A percentile compares a stretch with the other conserved stretches of the same genome.
These are phyloP conservation scores for Botryotinia narcissicola DNA, from an alignment of 2,329 filamentous ascomycete species.

Conservation along the genomic window DNA sequence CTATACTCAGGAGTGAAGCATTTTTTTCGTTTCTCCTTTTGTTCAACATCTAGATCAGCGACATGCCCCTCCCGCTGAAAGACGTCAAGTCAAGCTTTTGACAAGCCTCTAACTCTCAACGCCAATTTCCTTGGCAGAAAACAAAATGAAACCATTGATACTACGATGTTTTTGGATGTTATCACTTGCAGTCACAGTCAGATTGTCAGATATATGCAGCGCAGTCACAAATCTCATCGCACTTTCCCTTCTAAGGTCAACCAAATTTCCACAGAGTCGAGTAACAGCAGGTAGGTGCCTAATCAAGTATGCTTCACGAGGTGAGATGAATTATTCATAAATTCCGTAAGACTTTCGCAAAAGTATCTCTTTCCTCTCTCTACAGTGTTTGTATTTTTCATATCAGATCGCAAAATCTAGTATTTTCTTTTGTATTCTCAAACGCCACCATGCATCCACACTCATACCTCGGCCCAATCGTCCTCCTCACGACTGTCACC, in stretches of 20 bases:
- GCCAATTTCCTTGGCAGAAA: conserved; percentile 12
- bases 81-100: conserved; percentile 18
- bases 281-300: neutral
- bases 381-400: neutral
- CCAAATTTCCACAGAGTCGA: neutral
- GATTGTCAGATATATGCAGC: neutral
- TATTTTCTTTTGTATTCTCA: neutral
- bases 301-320: neutral
- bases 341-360: neutral
- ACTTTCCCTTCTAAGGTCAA: neutral
- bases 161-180: neutral
- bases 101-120: neutral
- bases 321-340: neutral
- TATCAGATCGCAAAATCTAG: neutral
- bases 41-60: neutral
- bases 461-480: neutral
- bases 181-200: neutral
- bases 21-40: neutral
- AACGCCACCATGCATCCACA: neutral
- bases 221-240: neutral
- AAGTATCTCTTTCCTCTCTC: neutral
- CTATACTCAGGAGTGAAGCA: neutral
- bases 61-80: neutral
- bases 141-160: neutral
- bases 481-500: neutral